These are phyloP conservation scores for Podaxis sp. DNA, from an alignment of 768 basidiomycete species.

Conservation along the genomic window DNA sequence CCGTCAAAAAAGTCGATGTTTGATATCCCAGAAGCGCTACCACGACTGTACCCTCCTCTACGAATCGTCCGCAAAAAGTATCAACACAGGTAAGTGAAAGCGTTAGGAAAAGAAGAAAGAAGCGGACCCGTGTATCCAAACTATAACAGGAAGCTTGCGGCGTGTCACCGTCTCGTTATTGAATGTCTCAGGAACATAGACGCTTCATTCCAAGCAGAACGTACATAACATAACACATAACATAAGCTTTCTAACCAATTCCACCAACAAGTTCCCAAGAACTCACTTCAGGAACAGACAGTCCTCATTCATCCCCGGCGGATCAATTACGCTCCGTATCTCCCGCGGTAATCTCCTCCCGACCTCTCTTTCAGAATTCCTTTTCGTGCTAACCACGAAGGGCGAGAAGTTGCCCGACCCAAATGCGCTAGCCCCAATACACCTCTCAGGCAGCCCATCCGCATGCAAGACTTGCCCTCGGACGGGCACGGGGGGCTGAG, in stretches of 20 bases:
- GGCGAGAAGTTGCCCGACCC: neutral
- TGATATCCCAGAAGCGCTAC: neutral
- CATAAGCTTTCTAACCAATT: slow-evolving; percentile 1
- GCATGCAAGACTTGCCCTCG: neutral
- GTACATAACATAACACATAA: too few species aligned
- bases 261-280: slow-evolving; percentile 13
- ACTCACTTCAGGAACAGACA: slow-evolving; percentile 38
- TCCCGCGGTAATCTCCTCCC: neutral
- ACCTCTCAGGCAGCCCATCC: neutral
- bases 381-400: neutral
- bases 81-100: neutral
- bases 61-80: neutral
- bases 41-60: neutral
- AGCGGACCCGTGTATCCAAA: too few species aligned
- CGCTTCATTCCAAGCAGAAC: too few species aligned
- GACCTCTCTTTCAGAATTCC: neutral
- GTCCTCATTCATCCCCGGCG: slow-evolving; percentile 28
- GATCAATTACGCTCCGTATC: neutral
- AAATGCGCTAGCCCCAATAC: neutral
- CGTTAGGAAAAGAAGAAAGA: too few species aligned
- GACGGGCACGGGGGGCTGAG: neutral
- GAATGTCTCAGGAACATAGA: too few species aligned
- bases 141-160: too few species aligned
- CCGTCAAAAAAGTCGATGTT: slow-evolving; percentile 22
- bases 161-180: too few species aligned